Base-by-base conservation (phyloP, 179 eudicot species). In the Silene coronaria region DNA sequence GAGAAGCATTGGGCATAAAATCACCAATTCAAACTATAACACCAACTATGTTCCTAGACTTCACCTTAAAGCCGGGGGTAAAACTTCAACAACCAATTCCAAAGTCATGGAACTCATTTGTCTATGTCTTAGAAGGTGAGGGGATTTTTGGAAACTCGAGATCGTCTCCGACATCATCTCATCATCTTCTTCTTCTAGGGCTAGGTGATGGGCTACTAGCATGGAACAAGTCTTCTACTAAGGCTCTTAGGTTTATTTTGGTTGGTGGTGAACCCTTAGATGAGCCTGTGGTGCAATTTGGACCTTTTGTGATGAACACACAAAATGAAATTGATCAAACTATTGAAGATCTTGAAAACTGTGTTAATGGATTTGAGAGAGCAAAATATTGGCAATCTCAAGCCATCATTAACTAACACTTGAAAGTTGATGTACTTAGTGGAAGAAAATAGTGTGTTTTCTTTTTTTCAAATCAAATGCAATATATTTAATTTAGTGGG, bases 221-320 rank as follows among this genome's bases (percentile, higher is more conserved):
- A 5, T 92, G 93, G 95, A 95, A 95, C 86, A 79, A 65, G 74
- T 86, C 95, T 5, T 75, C 89, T 1, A 73, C 78, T 51, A n/a
- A n/a, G n/a, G 71, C 78, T 1, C 66, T 95, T 23, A 83, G 97
- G 19, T 92, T 89, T 67, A 87, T 88, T 75, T 79, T 95, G 60
- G 82, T 92, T 19, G 96, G 91, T 24, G 99, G 99, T 1, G 77
- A 90, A 68, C 99, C 97, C 0, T 63, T 95, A 17, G 85, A 86
- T 28, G 99, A 95, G 70, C 97, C 97, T 1, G 89, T 95, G 82
- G 95, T 85, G 11, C 99, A 90, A 76, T 83, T 88, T 68, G 99
- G 99, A 4, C 99, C 99, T 9, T 95, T 95, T 86, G 99, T 95
- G 76, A 95, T 95, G 99, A 95, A 92, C 77, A 87, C 99, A 8